These are phyloP conservation scores for Colletotrichum sp. DNA, from an alignment of 2,329 filamentous ascomycete species.

Conservation along the genomic window DNA sequence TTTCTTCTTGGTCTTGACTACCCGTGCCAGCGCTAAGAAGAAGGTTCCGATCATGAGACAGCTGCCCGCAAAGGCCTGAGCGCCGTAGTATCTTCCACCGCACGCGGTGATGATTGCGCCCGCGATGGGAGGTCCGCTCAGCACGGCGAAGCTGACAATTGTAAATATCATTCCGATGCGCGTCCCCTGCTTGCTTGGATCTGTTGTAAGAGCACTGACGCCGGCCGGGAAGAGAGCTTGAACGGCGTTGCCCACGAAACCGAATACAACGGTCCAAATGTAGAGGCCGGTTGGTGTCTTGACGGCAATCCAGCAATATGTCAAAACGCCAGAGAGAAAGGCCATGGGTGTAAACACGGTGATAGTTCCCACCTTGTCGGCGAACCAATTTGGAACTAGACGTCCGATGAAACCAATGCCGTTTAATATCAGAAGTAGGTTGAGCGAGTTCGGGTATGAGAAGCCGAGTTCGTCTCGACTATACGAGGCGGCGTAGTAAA, in stretches of 20 bases:
- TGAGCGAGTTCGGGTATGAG: slow-evolving; percentile 56
- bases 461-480: slow-evolving; percentile 47
- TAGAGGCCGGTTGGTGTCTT: slow-evolving; percentile 56
- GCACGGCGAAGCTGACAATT: slow-evolving; percentile 56
- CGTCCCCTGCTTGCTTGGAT: slow-evolving; percentile 56
- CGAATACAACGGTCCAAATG: slow-evolving; percentile 67
- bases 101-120: slow-evolving; percentile 51
- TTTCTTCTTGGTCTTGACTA: slow-evolving; percentile 41
- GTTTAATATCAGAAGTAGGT: slow-evolving; percentile 71
- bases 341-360: slow-evolving; percentile 62
- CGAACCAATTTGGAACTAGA: slow-evolving; percentile 61
- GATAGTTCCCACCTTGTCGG: slow-evolving; percentile 63
- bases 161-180: slow-evolving; percentile 65
- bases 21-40: slow-evolving; percentile 43
- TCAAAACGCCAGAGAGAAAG: slow-evolving; percentile 42
- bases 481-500: slow-evolving; percentile 63
- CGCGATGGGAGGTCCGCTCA: slow-evolving; percentile 57
- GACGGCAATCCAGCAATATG: slow-evolving; percentile 67
- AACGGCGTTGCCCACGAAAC: slow-evolving; percentile 66
- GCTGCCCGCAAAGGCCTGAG: slow-evolving; percentile 53
- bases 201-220: slow-evolving; percentile 58
- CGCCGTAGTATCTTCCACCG: slow-evolving; percentile 48
- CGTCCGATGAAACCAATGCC: slow-evolving; percentile 64
- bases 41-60: slow-evolving; percentile 45
- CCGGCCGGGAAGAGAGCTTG: slow-evolving; percentile 72